These are phyloP conservation scores for Xylariales sp. DNA, from an alignment of 2,329 filamentous ascomycete species.

Conservation along the genomic window DNA sequence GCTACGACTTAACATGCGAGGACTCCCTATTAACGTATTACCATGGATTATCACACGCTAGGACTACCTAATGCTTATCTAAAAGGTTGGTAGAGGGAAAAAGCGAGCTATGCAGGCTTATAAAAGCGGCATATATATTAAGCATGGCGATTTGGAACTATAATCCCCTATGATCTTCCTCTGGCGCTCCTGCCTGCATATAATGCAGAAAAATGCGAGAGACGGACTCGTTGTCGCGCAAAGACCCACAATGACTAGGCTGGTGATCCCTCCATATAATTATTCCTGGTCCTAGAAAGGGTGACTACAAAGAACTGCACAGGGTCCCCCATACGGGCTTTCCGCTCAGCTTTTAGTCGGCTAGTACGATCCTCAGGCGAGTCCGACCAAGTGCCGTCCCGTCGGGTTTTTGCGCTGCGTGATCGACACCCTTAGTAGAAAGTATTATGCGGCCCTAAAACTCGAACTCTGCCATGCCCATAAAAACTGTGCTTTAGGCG, in stretches of 20 bases:
- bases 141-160: too few species aligned
- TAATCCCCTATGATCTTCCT: too few species aligned
- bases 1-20: background rate
- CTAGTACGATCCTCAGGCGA: background rate
- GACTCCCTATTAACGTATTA: background rate
- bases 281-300: too few species aligned
- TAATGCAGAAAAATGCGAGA: background rate
- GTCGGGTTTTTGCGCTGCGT: background rate
- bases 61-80: too few species aligned
- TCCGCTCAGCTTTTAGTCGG: background rate
- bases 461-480: background rate
- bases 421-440: conserved; percentile 1
- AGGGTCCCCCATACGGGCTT: background rate
- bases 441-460: background rate
- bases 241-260: too few species aligned
- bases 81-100: background rate
- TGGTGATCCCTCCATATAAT: too few species aligned
- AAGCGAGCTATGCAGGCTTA: background rate
- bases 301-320: background rate
- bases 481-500: too few species aligned
- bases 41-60: background rate
- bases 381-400: background rate
- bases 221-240: too few species aligned
- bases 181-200: background rate
- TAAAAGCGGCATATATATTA: background rate